Percentiles rank a stretch among this genome's conserved stretches.
Conservation (phyloP, 2,329 filamentous ascomycete species). For the Colletotrichum viniferum region DNA sequence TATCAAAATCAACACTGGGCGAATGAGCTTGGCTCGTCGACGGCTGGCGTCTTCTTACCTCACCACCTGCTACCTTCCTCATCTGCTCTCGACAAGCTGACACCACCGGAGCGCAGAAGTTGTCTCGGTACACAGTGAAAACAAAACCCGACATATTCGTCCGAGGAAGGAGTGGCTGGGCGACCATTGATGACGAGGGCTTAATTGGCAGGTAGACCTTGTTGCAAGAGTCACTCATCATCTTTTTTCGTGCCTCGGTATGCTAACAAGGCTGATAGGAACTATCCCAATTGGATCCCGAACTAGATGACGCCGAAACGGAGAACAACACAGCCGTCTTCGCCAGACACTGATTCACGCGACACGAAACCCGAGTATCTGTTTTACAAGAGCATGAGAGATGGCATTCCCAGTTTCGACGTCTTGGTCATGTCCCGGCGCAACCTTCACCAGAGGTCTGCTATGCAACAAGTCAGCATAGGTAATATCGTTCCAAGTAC, state of each 20-base stretch:
- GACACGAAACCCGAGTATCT: neutral
- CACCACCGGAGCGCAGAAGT: neutral
- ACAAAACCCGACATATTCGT: neutral
- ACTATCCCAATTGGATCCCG: neutral
- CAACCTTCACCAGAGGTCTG: neutral
- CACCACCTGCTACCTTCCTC: neutral
- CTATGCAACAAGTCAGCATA: neutral
- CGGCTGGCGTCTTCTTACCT: neutral
- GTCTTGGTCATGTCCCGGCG: neutral
- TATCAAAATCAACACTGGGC: neutral
- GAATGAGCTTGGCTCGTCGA: neutral
- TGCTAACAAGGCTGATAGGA: neutral
- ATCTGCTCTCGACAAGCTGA: neutral
- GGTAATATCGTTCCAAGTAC: neutral
- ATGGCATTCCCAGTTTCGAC: neutral
- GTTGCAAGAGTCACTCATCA: neutral
- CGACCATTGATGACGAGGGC: neutral
- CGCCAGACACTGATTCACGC: neutral
- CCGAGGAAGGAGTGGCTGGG: neutral
- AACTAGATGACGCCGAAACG: accelerated
- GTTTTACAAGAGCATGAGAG: neutral
- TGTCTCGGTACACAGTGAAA: neutral
- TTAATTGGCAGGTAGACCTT: neutral
- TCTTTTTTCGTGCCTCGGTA: neutral
- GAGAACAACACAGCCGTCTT: neutral